These are phyloP conservation scores for Syzygium syzygioides DNA, from an alignment of 441 rosid species.

Conservation along the genomic window DNA sequence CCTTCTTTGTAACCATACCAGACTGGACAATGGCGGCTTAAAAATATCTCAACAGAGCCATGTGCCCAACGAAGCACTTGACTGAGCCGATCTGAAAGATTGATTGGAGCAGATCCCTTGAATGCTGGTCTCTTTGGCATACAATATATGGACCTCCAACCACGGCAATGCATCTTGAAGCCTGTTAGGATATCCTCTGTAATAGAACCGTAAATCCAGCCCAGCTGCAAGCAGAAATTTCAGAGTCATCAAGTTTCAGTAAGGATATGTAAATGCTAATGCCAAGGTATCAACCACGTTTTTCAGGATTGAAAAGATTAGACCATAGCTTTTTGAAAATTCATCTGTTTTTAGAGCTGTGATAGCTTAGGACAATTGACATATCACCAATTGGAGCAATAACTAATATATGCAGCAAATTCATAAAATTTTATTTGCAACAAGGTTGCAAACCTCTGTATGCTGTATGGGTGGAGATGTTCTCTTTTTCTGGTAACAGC, in stretches of 20 bases:
- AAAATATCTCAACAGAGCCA: conserved; percentile 96
- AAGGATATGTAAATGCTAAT: not conserved
- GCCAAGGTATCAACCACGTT: not conserved
- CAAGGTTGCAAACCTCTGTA: not conserved
- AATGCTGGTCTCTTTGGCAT: conserved; percentile 84
- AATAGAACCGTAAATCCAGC: conserved; percentile 94
- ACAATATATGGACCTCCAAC: conserved; percentile 95
- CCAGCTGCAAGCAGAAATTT: conserved; percentile 44
- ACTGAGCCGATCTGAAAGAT: conserved; percentile 83
- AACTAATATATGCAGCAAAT: not conserved
- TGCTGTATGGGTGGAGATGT: not conserved
- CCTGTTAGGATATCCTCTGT: conserved; percentile 95
- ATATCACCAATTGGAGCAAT: not conserved
- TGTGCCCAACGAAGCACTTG: conserved; percentile 98
- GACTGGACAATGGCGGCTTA: conserved; percentile 81
- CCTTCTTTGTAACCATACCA: conserved; percentile 89
- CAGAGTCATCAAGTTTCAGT: conserved; percentile 6
- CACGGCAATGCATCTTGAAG: conserved; percentile 95
- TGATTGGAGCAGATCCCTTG: conserved; percentile 94
- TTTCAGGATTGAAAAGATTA: not conserved
- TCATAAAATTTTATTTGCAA: not conserved
- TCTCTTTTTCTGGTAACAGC: not conserved
- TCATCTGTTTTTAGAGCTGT: not conserved
- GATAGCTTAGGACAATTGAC: not conserved
- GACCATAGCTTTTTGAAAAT: not conserved